Evolutionary conservation across 768 basidiomycete genomes (phyloP), one percentile per base, ranked within the genome.

Genomic region (Boletellus ananas): DNA sequence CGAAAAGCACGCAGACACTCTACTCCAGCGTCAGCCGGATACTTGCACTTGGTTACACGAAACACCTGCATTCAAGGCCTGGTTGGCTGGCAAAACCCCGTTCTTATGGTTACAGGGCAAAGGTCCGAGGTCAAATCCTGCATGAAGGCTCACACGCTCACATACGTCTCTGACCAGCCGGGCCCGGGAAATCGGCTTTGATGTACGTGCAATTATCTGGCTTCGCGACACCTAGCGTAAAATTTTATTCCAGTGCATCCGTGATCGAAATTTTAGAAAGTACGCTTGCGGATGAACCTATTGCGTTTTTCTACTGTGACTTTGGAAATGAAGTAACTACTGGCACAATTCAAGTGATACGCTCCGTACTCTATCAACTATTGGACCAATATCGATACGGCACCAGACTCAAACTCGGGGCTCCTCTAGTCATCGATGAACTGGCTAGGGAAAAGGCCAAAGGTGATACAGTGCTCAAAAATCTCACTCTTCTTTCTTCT

Each of bases 91-190:
- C 12, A 34, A 43, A 14, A 13, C 3, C 13, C 14, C 41, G 7
- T 41, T 37, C n/a, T 6, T 49, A n/a, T 49, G 40, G 47, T 39
- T 49, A 25, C 23, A 43, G 3, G 48, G 48, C 13, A 49, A 43
- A 49, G 34, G 48, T 49, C 20, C 13, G 25, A 16, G 17, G 20
- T 34, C 13, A 9, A 17, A 29, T 3, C 14, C 14, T 25, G 4
- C 20, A 4, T 5, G 11, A 14, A 3, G 20, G 4, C 4, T 3
- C 21, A 2, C 23, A 23, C 4, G 34, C 35, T 9, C 4, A 29
- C 29, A 34, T 20, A n/a, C 25, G 11, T 18, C n/a, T 13, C 8
- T 13, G 14, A 23, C n/a, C 17, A 47, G 45, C 45, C n/a, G 45
- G 45, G 3, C 27, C 25, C 6, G 48, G 40, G n/a, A 49, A 43